Evolutionary conservation across 2,329 filamentous ascomycete genomes (phyloP), one percentile per base, ranked within the genome.

Genomic region (Stenocarpella maydis): DNA sequence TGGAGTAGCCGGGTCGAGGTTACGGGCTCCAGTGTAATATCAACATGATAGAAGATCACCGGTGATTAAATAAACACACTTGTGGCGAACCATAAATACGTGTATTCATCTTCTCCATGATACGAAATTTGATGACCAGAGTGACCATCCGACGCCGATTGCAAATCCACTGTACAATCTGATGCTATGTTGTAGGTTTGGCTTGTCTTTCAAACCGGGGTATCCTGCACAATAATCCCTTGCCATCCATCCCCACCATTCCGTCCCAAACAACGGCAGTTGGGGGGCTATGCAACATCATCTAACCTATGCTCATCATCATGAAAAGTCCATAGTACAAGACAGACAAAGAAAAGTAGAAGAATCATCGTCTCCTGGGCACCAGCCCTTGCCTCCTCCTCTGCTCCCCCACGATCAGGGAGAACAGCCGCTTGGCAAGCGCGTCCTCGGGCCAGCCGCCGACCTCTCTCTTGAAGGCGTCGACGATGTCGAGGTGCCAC

Each of bases 1-100:
- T 99, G 75, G 96, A 99, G 87, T 99, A 90, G 78, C 28, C 21
- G 67, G 66, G 58, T 53, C 55, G 63, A 58, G 54, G 63, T 64
- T 66, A 41, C 52, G 71, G 39, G 61, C 64, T 63, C 31, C 28
- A 26, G 67, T 74, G 73, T 71, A 75, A 71, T 72, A 75, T 65
- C 73, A 75, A 67, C 73, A 72, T 70, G 72, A 74, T 74, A 31
- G 39, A 45, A 74, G 73, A 74, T 73, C 58, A 69, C 61, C 31
- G 50, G 69, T 52, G 50, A 28, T 45, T 2, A 45, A 45, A n/a
- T n/a, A 45, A 53, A 55, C 50, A 50, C 39, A 47, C 26, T 60
- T 24, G 28, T 45, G 61, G 55, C 54, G 26, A 58, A 34, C 19
- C 49, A 64, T 64, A 37, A 31, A 63, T 65, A 58, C 53, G 60